Percentiles rank a stretch among this genome's conserved stretches.
Conservation (phyloP, 2,329 filamentous ascomycete species). For the Stylonectria norvegica region DNA sequence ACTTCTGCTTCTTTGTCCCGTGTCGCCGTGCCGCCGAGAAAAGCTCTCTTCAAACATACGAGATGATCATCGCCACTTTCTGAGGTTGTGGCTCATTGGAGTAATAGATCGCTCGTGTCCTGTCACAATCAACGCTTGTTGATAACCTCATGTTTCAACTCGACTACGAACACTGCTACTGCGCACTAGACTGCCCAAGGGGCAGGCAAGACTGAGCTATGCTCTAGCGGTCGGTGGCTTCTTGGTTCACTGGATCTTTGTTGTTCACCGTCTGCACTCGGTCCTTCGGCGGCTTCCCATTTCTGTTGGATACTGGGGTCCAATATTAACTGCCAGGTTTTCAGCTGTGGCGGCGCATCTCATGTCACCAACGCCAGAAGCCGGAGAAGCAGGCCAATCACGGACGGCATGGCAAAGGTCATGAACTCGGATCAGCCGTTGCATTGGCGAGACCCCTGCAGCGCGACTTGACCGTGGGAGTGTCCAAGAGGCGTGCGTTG, state of each 20-base stretch:
- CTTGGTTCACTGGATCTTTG: slow-evolving; percentile 1
- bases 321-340: slow-evolving; percentile 11
- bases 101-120: too few relatives aligned
- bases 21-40: too few relatives aligned
- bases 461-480: slow-evolving; percentile 9
- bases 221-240: slow-evolving; percentile 5
- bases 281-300: slow-evolving; percentile 6
- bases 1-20: too few relatives aligned
- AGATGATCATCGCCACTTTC: too few relatives aligned
- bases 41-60: too few relatives aligned
- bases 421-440: slow-evolving; percentile 11
- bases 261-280: slow-evolving; percentile 6
- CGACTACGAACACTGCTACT: too few relatives aligned
- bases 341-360: slow-evolving; percentile 21
- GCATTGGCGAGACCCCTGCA: slow-evolving; percentile 13
- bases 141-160: too few relatives aligned
- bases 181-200: too few relatives aligned
- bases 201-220: too few relatives aligned
- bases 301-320: slow-evolving; percentile 7
- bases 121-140: too few relatives aligned
- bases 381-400: slow-evolving; percentile 14
- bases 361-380: slow-evolving; percentile 16
- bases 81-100: too few relatives aligned
- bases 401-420: slow-evolving; percentile 3
- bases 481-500: too few relatives aligned